A percentile compares a stretch with the other conserved stretches of the same genome.
Conservation (phyloP, 352 stramenopile species). For the Pythium aquatile region DNA sequence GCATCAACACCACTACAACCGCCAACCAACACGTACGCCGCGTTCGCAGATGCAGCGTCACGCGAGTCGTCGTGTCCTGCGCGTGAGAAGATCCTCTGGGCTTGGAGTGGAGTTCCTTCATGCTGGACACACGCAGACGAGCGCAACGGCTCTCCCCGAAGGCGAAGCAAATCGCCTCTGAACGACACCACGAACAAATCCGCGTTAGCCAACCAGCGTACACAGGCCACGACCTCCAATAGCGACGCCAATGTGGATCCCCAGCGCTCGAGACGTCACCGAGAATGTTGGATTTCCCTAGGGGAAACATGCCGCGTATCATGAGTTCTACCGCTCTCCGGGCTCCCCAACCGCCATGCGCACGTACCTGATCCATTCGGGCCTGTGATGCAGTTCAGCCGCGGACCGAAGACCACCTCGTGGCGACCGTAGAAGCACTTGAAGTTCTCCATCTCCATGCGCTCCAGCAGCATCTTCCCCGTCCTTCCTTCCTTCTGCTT, state of each 20-base stretch:
- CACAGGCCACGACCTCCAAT: not conserved
- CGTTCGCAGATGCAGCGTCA: slow-evolving; percentile 31
- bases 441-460: slow-evolving; percentile 44
- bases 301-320: not conserved
- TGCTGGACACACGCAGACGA: slow-evolving; percentile 31
- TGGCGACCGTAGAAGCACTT: slow-evolving; percentile 41
- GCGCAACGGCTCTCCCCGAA: slow-evolving; percentile 35
- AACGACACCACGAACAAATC: not conserved
- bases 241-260: no score
- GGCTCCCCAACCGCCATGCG: not conserved
- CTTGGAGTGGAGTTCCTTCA: slow-evolving; percentile 38
- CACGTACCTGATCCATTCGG: slow-evolving; percentile 37
- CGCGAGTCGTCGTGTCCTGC: slow-evolving; percentile 25
- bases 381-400: slow-evolving; percentile 46
- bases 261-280: slow-evolving; percentile 11
- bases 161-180: slow-evolving; percentile 50
- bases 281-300: slow-evolving; percentile 48
- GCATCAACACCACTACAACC: not conserved
- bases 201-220: not conserved
- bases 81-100: slow-evolving; percentile 1
- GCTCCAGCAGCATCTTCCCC: slow-evolving; percentile 30
- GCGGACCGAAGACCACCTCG: slow-evolving; percentile 28
- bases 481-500: slow-evolving; percentile 1
- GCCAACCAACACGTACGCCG: slow-evolving; percentile 17
- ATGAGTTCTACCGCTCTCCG: not conserved